Conservation (phyloP, 1,284 basidiomycete genomes). For the Ganoderma sinense region DNA sequence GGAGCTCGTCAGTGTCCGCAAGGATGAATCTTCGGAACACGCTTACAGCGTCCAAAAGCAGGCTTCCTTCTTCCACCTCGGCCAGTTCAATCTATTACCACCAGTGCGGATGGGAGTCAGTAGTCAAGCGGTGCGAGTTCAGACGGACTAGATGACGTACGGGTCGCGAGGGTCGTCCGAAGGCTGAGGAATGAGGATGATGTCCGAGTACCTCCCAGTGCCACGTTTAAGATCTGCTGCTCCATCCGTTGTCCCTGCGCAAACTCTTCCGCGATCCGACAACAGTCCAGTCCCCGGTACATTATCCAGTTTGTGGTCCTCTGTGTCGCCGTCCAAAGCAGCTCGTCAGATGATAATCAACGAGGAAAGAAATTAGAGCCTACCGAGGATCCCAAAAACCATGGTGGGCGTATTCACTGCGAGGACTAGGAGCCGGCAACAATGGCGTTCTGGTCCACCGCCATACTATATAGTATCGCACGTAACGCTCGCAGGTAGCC, state of each 20-base stretch:
- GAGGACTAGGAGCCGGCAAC: background rate
- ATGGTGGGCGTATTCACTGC: constrained; percentile 37
- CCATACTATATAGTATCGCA: background rate
- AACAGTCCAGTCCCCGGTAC: constrained; percentile 54
- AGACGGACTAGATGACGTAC: constrained; percentile 31
- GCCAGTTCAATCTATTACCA: constrained; percentile 54
- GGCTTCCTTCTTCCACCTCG: constrained; percentile 53
- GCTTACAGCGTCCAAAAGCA: constrained; percentile 51
- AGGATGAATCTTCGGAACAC: constrained; percentile 3
- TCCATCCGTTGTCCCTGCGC: constrained; percentile 42
- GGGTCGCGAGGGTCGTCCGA: constrained; percentile 53
- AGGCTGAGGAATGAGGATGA: constrained; percentile 53
- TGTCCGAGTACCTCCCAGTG: constrained; percentile 47
- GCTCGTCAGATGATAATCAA: background rate
- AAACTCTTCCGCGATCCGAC: constrained; percentile 42
- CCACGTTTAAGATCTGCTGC: constrained; percentile 47
- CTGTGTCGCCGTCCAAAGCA: constrained; percentile 33
- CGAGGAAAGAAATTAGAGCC: constrained; percentile 3
- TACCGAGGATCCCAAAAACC: constrained; percentile 51
- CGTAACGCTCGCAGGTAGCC: too few species aligned
- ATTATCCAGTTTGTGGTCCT: constrained; percentile 44
- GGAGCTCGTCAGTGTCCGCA: background rate
- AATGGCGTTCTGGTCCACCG: background rate
- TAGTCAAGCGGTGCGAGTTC: too few species aligned
- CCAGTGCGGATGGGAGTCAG: too few species aligned